A percentile compares a stretch with the other conserved stretches of the same genome.
phyloP scores from a whole-genome alignment of 257 asterid genomes.

The Forsythia viridissima region DNA sequence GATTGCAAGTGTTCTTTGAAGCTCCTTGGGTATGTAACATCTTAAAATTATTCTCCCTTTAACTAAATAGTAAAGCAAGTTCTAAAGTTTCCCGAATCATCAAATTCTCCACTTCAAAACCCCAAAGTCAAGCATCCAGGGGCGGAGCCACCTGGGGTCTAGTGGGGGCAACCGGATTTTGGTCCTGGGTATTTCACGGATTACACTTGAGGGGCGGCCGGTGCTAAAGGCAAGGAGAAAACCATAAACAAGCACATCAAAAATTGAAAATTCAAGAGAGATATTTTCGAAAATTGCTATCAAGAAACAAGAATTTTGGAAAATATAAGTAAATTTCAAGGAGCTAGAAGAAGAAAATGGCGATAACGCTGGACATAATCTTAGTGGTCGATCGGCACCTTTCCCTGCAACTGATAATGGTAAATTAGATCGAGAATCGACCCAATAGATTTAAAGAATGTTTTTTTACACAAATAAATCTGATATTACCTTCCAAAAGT shows the following conservation, averaged over 20 bases:
- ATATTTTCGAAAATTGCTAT: neutral
- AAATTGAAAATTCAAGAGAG: neutral
- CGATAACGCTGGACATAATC: neutral
- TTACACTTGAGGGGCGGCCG: neutral
- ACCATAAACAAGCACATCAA: neutral
- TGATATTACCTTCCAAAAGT: neutral
- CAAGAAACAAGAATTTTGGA: neutral
- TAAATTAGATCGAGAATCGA: neutral
- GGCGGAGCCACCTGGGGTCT: neutral
- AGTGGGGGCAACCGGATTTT: neutral
- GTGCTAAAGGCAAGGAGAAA: neutral
- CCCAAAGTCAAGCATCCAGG: constrained; percentile 24
- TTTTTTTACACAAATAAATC: neutral
- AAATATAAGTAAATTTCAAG: neutral
- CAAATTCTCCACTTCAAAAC: constrained; percentile 30
- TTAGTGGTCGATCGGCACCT: neutral
- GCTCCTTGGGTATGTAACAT: constrained; percentile 92
- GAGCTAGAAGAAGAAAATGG: neutral
- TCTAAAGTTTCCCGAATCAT: constrained; percentile 1
- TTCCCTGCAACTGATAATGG: neutral
- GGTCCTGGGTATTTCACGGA: neutral
- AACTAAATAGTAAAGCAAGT: constrained; percentile 23
- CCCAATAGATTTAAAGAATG: neutral
- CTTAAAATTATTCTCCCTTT: constrained; percentile 28
- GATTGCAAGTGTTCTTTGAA: constrained; percentile 71